These are phyloP conservation scores for Globisporangium polare DNA, from an alignment of 352 stramenopile species.

Conservation along the genomic window DNA sequence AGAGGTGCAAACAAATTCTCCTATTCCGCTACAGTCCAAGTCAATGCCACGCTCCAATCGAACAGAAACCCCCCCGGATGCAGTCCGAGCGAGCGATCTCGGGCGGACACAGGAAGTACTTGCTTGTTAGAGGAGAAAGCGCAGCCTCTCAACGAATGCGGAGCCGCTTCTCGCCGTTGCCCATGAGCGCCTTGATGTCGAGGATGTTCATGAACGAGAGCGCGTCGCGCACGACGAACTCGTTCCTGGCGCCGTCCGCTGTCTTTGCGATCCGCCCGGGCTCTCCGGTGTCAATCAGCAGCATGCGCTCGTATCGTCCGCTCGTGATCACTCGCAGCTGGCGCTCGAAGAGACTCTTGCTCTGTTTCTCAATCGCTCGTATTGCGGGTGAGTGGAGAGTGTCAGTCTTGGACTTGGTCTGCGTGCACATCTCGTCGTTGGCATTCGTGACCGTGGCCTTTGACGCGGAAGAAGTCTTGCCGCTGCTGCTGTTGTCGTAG, in stretches of 20 bases:
- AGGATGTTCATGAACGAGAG: conserved; percentile 24
- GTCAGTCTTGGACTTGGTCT: conserved; percentile 1
- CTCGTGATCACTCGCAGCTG: conserved; percentile 19
- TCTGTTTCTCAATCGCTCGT: no score
- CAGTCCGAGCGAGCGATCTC: no score
- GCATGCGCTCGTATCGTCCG: conserved; percentile 18
- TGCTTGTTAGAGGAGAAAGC: background rate
- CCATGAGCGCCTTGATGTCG: conserved; percentile 31
- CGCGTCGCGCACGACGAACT: conserved; percentile 27
- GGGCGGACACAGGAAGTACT: background rate
- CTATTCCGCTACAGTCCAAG: no score
- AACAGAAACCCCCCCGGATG: no score
- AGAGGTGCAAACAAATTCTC: no score
- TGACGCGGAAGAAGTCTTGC: background rate
- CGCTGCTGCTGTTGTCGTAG: conserved; percentile 4
- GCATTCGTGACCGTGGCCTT: background rate
- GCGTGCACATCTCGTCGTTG: background rate
- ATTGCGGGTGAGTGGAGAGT: no score
- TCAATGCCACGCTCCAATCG: no score
- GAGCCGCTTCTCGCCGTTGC: conserved; percentile 16
- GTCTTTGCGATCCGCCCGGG: conserved; percentile 16
- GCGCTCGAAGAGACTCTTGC: conserved; percentile 27
- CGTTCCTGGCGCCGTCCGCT: conserved; percentile 5
- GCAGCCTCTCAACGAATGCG: conserved; percentile 8
- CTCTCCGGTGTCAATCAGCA: conserved; percentile 25